phyloP scores from a whole-genome alignment of 768 basidiomycete species.

The Tricholoma hemisulphureum region DNA sequence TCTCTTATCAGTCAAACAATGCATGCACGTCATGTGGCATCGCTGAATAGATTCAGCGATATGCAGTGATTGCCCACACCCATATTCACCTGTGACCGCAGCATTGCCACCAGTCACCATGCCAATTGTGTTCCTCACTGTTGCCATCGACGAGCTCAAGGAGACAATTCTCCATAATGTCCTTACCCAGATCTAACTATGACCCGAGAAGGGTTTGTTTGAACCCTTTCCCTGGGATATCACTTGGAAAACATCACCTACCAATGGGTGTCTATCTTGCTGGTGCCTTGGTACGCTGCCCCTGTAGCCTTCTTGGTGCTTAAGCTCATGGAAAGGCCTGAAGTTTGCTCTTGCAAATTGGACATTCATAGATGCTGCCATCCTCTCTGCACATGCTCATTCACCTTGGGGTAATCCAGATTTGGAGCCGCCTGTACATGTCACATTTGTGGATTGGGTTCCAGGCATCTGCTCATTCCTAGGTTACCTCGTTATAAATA shows the following conservation, averaged over 20 bases:
- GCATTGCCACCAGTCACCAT: constrained; percentile 19
- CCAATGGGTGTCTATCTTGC: constrained; percentile 88
- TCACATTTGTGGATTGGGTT: constrained; percentile 96
- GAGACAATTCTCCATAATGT: constrained; percentile 37
- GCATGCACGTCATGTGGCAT: no score
- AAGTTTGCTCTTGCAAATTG: constrained; percentile 95
- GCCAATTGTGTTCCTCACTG: no score
- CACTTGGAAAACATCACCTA: constrained; percentile 73
- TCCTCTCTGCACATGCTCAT: constrained; percentile 84
- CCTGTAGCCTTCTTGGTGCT: background rate
- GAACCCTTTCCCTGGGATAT: constrained; percentile 79
- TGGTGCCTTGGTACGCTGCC: constrained; percentile 77
- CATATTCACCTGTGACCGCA: no score
- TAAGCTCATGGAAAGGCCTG: background rate
- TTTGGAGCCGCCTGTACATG: constrained; percentile 63
- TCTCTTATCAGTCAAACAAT: no score
- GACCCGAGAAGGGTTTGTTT: constrained; percentile 87
- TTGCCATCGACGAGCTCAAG: constrained; percentile 8
- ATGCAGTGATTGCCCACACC: no score
- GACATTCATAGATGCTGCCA: constrained; percentile 91
- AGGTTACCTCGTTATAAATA: constrained; percentile 88
- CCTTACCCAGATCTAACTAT: constrained; percentile 69
- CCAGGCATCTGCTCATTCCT: constrained; percentile 91
- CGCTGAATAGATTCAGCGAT: no score
- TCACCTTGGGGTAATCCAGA: constrained; percentile 71